phyloP scores from a whole-genome alignment of 2,329 filamentous ascomycete genomes.

The Pseudocercospora eumusae region DNA sequence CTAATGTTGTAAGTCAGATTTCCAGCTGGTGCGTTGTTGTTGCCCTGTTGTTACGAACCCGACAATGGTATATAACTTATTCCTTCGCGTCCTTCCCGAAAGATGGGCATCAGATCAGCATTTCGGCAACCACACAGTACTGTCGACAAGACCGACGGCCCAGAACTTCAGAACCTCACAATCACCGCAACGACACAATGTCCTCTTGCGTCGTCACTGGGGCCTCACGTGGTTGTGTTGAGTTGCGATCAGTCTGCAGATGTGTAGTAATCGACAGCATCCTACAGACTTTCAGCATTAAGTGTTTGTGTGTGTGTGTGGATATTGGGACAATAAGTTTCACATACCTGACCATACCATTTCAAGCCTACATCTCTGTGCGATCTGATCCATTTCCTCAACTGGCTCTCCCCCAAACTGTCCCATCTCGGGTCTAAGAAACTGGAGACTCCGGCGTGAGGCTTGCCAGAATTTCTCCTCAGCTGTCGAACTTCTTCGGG shows the following conservation, averaged over 20 bases:
- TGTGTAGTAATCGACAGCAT: conserved; percentile 34
- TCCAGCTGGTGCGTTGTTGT: not conserved
- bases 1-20: not conserved
- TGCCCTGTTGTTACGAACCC: not conserved
- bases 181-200: conserved; percentile 27
- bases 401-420: conserved; percentile 43
- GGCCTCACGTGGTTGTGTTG: conserved; percentile 29
- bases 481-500: conserved; percentile 32
- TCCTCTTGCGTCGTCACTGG: conserved; percentile 40
- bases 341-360: conserved; percentile 40
- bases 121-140: not conserved
- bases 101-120: not conserved
- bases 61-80: not conserved
- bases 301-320: too few relatives aligned
- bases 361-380: conserved; percentile 41
- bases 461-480: conserved; percentile 19
- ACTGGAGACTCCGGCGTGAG: conserved; percentile 24
- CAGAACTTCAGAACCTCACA: not conserved
- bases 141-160: not conserved
- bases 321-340: not conserved
- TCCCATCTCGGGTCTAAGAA: conserved; percentile 41
- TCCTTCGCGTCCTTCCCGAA: not conserved
- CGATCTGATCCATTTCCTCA: conserved; percentile 42
- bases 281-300: conserved; percentile 14
- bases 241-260: conserved; percentile 5